Evolutionary conservation across 768 basidiomycete species (phyloP), one percentile per base, ranked within the genome.

Genomic region (Neoboletus brunneissimus): DNA sequence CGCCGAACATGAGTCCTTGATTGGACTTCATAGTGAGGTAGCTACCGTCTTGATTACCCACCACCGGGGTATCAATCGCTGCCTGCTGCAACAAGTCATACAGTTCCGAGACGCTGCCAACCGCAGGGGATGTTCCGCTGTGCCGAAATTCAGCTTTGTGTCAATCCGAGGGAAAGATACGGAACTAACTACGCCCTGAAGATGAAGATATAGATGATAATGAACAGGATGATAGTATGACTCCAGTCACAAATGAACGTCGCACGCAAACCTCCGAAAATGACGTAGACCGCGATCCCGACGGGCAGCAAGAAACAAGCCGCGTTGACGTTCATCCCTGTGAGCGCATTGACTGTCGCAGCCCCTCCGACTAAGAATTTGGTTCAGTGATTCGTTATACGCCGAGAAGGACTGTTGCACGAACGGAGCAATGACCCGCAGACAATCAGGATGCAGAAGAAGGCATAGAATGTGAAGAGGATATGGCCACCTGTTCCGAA

Each of bases 1-100:
- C 72, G 50, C 76, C 77, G 43, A 78, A 77, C 13, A 78, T 72
- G 22, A 79, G 64, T 6, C 73, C 77, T 54, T 76, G 73, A 42
- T 77, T 74, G 16, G 80, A 81, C 59, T 81, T 81, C 78, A 85
- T 79, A 0, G 83, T 84, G 34, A 83, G 56, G 59, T 83, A 84
- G 50, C 79, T 80, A 6, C 83, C 81, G 16, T 75, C 70, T 42
- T 73, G 59, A 58, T 82, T 84, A 9, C 83, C 81, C 0, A 56
- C 57, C 0, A 84, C 81, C 0, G 83, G 82, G 1, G 68, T 66
- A n/a, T 76, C 73, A 3, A 67, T 53, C 1, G 74, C 76, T 4
- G 83, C 83, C 31, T 74, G 67, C 2, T 75, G 69, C 0, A 85
- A 73, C 23, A 85, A 70, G 48, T 79, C 73, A 60, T 81, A 83